Conservation (phyloP, 768 basidiomycete species). For the Lactarius hengduanensis region DNA sequence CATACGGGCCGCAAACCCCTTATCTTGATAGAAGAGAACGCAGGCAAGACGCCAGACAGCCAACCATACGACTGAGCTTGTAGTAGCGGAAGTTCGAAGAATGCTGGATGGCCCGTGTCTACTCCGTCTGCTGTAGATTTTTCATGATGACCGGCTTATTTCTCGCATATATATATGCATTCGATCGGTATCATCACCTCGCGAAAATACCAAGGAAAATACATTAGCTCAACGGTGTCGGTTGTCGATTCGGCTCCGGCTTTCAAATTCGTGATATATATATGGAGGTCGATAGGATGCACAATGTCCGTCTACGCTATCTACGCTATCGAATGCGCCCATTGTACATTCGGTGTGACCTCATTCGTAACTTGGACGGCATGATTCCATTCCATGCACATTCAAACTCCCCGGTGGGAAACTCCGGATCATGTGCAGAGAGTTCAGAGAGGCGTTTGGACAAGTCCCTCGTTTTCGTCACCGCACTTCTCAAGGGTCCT, state of each 20-base stretch:
- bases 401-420: conserved; percentile 8
- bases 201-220: background rate
- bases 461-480: conserved; percentile 10
- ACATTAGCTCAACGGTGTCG: background rate
- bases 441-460: conserved; percentile 1
- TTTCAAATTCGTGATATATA: background rate
- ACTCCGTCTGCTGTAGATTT: too few species aligned
- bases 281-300: background rate
- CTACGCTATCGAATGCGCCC: background rate
- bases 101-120: too few species aligned
- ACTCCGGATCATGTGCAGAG: too few species aligned
- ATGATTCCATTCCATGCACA: conserved; percentile 22
- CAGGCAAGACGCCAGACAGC: too few species aligned
- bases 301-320: background rate
- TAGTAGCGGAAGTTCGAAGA: too few species aligned
- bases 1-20: too few species aligned
- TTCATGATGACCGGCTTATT: too few species aligned
- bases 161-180: too few species aligned
- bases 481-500: conserved; percentile 5
- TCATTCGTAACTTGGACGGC: conserved; percentile 6
- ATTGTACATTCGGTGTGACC: background rate
- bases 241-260: background rate
- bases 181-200: background rate
- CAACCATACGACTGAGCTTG: too few species aligned
- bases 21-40: too few species aligned